Base-by-base conservation (phyloP, 768 basidiomycete genomes). In the Tulasnella sp. region DNA sequence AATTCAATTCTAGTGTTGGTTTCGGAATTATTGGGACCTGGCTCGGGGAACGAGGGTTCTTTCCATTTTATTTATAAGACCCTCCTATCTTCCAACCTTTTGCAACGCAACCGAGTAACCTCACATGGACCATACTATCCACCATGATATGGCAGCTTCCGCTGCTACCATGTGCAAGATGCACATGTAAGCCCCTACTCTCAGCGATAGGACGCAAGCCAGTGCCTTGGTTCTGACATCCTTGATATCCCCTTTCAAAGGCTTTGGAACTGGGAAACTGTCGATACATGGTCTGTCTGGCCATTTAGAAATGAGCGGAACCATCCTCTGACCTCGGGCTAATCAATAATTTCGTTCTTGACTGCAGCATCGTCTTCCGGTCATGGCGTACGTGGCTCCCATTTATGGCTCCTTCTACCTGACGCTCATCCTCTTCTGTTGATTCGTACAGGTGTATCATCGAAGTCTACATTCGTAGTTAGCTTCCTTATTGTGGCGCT, bases 311-410 rank as follows among this genome's bases (percentile, higher is more conserved):
- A 26, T 32, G 13, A 13, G 48, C 52, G 15, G 15, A 41, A 19
- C 11, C 11, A 15, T 30, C 30, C 52, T 27, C 24, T 41, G 15
- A 34, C 52, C 52, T 53, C 51, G 13, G 51, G 51, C 38, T 29
- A 48, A 38, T 44, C 61, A 15, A 45, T 17, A 23, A 32, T 21
- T 52, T 23, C 5, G 9, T 23, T 29, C 23, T 13, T 69, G 76
- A 88, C 72, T 88, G 87, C 47, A 91, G 88, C 73, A 76, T 90
- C 71, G 83, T 92, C 72, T 66, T 51, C 34, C 47, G 61, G 4
- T 49, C 41, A 15, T 58, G 55, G 34, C 51, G 34, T 34, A 17
- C 8, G 26, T 1, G 4, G 29, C 56, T 42, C 11, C 29, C 48
- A 44, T 13, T n/a, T 13, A 49, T 43, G 3, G 17, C 60, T 13